phyloP scores from a whole-genome alignment of 1,139 yeast species.

The Yamadazyma kanchanaburiensis region DNA sequence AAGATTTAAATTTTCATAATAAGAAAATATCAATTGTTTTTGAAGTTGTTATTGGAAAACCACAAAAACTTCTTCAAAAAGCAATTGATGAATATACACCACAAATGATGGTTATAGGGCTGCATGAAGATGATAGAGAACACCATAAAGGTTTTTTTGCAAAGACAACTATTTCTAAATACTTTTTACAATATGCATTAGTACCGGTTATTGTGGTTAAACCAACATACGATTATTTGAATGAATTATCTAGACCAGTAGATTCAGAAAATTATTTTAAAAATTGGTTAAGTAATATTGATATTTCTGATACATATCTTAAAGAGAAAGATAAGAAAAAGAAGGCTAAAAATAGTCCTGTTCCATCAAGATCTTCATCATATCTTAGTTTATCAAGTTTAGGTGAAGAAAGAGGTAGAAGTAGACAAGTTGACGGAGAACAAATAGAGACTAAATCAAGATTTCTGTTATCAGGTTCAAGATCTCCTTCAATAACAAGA shows the following conservation, averaged over 20 bases:
- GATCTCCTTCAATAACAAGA: conserved; percentile 11
- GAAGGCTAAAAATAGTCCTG: conserved; percentile 6
- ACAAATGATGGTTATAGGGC: conserved; percentile 62
- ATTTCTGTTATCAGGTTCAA: conserved; percentile 10
- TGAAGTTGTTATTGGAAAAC: conserved; percentile 63
- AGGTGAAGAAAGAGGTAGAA: conserved; percentile 15
- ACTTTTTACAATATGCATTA: conserved; percentile 62
- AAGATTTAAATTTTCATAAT: conserved; percentile 42
- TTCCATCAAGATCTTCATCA: conserved; percentile 11
- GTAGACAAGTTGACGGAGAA: conserved; percentile 3
- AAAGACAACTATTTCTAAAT: conserved; percentile 52
- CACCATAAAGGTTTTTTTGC: conserved; percentile 47
- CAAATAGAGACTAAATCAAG: conserved; percentile 5
- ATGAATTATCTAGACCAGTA: conserved; percentile 21
- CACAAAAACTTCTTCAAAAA: conserved; percentile 49
- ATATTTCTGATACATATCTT: conserved; percentile 15
- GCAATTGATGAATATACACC: conserved; percentile 65
- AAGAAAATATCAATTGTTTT: conserved; percentile 53
- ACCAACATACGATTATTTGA: conserved; percentile 46
- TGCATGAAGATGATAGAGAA: conserved; percentile 37
- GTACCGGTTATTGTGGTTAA: conserved; percentile 70
- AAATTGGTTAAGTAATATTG: conserved; percentile 25
- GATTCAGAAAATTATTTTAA: conserved; percentile 29
- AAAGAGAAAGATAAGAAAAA: conserved; percentile 15
- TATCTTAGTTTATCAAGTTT: conserved; percentile 4